Evolutionary conservation across 805 yeast species (phyloP), one percentile per base, ranked within the genome.

Genomic region (Kluyveromyces starmeri): DNA sequence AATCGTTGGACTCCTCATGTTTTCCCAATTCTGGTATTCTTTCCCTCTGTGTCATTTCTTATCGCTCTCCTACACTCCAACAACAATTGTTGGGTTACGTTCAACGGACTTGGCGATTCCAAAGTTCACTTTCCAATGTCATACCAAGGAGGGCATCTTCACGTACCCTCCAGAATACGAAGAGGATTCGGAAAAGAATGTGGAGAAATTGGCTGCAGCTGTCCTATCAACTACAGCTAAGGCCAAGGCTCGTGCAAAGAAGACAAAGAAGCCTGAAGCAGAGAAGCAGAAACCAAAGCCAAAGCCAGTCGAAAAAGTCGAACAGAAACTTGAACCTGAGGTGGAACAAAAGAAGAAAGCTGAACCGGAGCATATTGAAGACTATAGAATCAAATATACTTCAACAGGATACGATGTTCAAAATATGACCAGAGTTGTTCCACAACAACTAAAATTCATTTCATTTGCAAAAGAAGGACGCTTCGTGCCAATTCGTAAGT

Each of bases 11-110:
- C 65, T 92, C 46, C 77, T 92, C 0, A 73, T 92, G 40, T 92
- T 92, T 55, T 66, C 82, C 8, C 98, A 92, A 64, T 83, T 83
- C 55, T 92, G 98, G 98, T 84, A 86, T 62, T 92, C 98, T 98
- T 92, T 79, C 75, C 98, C 98, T 40, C 70, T 88, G 39, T 75
- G 96, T 1, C 97, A 92, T 61, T 92, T 92, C 65, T 65, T 92
- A 50, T 78, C 94, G 13, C 71, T 92, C 46, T 84, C 96, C 22
- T 88, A 88, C 62, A 73, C 92, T 7, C 96, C 98, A 35, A 92
- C 97, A 2, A 75, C 94, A 5, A 72, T 89, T 14, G 76, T 84
- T 46, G 96, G 95, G 44, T 83, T 92, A 9, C 76, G 78, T 38
- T 50, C 58, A 18, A 80, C 73, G 41, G 95, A 88, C 58, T 70